Evolutionary conservation across 2,329 filamentous ascomycete species (phyloP), one percentile per base, ranked within the genome.

Genomic region (Phymatotrichopsis omnivora): DNA sequence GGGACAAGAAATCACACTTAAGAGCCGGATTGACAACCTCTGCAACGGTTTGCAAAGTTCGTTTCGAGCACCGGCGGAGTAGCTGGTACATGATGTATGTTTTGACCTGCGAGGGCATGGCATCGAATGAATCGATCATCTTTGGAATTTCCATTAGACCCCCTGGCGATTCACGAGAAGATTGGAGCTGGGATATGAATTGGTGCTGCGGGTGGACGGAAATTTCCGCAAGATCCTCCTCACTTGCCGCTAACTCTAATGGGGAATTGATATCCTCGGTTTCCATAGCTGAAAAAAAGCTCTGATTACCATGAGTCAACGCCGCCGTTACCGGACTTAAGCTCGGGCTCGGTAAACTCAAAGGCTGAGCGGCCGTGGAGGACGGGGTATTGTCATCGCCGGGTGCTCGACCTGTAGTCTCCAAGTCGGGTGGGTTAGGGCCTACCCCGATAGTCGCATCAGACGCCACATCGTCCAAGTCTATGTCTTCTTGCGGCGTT

Each of bases 11-110:
- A 62, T 98, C 91, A 60, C 86, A 93, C 63, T 94, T 95, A 45
- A 98, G 66, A 0, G 89, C 85, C 6, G 91, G 91, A 59, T 94
- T 95, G 54, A 98, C 87, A 11, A 86, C 79, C 55, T 86, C 80
- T 27, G 89, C 86, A 44, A 98, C 80, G 43, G 93, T 80, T 59
- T 91, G 85, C 4, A 98, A 70, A 0, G 87, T 94, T 31, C 85
- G 81, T 56, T 93, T 82, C 5, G 85, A 77, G 60, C 87, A 96
- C 35, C 91, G 75, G 45, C 85, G 80, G 20, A 98, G 73, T 44
- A 98, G 77, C 61, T 98, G 89, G 61, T 93, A 96, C 78, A 98
- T 93, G 66, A 98, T 80, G 61, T 93, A 93, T 0, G 82, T 83
- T 65, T 98, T 91, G 74, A 98, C 78, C 58, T 91, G 82, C 33